Evolutionary conservation across 2,329 filamentous ascomycete genomes (phyloP), one percentile per base, ranked within the genome.

Genomic region (Tetracladium maxilliforme): DNA sequence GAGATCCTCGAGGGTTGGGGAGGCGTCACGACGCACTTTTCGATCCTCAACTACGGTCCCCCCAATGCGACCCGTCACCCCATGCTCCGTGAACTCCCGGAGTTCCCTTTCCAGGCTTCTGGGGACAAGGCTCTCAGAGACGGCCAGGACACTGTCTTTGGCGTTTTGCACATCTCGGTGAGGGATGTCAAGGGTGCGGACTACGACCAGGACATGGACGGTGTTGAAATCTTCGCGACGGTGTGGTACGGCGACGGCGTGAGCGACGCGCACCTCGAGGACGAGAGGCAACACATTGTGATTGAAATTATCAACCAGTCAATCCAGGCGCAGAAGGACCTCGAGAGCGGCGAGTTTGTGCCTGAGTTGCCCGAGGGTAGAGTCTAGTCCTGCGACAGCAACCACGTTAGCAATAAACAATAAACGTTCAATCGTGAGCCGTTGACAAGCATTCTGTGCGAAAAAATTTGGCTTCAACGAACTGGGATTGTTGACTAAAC

Each of bases 41-140:
- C 43, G 14, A 41, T 53, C n/a, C 47, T 47, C 6, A 41, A 42
- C 33, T 38, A 41, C 23, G 34, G 42, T 15, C 30, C 37, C 3
- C 37, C 41, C 3, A 33, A 40, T 26, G 39, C 34, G 12, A 26
- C 32, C 9, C 44, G 40, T 24, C 39, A 51, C 25, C 39, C 43
- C 2, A 44, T 52, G 22, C 35, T 55, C 4, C 33, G 34, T 6
- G 22, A 17, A 4, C 28, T 43, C 14, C 29, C 35, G 4, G 39
- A 43, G 14, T 44, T 40, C 12, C 32, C 31, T 9, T 23, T 43
- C 22, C 40, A 44, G 32, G 31, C 38, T 18, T 38, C 40, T 10
- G 37, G 37, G 10, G 31, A 36, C 30, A 40, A 40, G 32, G 31
- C 29, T 4, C 23, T 40, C 4, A 25, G 27, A 3, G 37, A 40